These are phyloP conservation scores for Fomes fomentarius DNA, from an alignment of 1,284 basidiomycete genomes.

Conservation along the genomic window DNA sequence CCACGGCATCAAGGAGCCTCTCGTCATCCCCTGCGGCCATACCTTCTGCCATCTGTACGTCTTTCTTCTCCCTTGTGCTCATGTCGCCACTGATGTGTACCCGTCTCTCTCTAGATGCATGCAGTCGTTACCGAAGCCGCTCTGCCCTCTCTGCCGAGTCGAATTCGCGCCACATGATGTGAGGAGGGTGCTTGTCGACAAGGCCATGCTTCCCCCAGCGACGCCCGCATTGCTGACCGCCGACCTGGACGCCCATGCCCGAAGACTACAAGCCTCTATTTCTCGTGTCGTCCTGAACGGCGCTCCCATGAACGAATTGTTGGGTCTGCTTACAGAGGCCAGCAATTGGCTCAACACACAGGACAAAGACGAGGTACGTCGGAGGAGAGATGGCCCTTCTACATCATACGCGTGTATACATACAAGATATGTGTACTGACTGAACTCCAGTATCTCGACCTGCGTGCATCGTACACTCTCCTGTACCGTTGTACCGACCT, in stretches of 20 bases:
- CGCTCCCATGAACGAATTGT: constrained; percentile 37
- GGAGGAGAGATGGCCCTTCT: too few species aligned
- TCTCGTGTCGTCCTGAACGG: constrained; percentile 42
- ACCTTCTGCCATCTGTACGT: constrained; percentile 41
- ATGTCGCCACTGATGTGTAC: background rate
- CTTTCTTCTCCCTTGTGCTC: background rate
- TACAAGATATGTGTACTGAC: too few species aligned
- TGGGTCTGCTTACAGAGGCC: constrained; percentile 40
- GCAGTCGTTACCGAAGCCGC: constrained; percentile 24
- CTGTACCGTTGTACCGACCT: constrained; percentile 22
- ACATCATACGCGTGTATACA: too few species aligned
- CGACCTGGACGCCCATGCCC: constrained; percentile 31
- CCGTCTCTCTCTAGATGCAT: constrained; percentile 29
- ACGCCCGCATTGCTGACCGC: constrained; percentile 22
- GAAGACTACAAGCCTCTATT: constrained; percentile 39
- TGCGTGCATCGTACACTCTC: constrained; percentile 27
- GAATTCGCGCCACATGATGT: constrained; percentile 26
- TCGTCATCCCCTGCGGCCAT: constrained; percentile 49
- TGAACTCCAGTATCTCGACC: constrained; percentile 27
- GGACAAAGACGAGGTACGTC: constrained; percentile 39
- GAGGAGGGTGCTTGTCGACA: constrained; percentile 32
- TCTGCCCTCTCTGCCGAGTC: constrained; percentile 34
- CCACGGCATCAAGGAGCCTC: constrained; percentile 38
- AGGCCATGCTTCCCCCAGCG: constrained; percentile 24
- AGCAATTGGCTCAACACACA: constrained; percentile 40